Evolutionary conservation across 2,329 filamentous ascomycete species (phyloP).

Genomic region (Sporothrix pallida): DNA sequence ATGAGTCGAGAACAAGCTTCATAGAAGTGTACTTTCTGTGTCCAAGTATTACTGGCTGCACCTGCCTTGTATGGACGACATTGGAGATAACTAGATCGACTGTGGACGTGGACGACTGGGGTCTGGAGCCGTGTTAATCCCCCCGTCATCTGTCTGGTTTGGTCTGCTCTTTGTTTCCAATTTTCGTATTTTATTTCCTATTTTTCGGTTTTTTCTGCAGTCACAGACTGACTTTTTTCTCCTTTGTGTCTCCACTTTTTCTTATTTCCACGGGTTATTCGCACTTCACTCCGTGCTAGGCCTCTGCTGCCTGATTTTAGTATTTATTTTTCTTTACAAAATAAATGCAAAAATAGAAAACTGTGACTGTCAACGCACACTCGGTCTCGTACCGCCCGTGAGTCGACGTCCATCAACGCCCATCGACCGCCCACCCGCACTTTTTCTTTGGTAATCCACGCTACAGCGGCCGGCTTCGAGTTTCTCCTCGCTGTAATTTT

Average conservation of each 20-base stretch:
- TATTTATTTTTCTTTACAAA: neutral
- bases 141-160: neutral
- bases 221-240: neutral
- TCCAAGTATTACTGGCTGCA: neutral
- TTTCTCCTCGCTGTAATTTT: constrained; percentile 15
- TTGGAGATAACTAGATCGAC: neutral
- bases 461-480: neutral
- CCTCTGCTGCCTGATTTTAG: neutral
- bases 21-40: too few relatives aligned
- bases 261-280: constrained; percentile 24
- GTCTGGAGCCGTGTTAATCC: neutral
- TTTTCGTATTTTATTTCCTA: constrained; percentile 22
- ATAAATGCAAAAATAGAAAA: neutral
- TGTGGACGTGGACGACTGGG: too few relatives aligned
- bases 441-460: neutral
- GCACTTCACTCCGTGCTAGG: neutral
- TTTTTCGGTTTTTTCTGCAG: neutral
- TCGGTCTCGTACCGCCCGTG: neutral
- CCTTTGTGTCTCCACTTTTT: neutral
- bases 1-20: too few relatives aligned
- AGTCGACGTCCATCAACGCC: too few relatives aligned
- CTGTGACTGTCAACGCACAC: neutral
- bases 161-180: neutral
- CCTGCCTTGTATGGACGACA: constrained; percentile 2
- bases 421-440: neutral